These are phyloP conservation scores for Claviceps humidiphila DNA, from an alignment of 2,329 filamentous ascomycete genomes.

Conservation along the genomic window DNA sequence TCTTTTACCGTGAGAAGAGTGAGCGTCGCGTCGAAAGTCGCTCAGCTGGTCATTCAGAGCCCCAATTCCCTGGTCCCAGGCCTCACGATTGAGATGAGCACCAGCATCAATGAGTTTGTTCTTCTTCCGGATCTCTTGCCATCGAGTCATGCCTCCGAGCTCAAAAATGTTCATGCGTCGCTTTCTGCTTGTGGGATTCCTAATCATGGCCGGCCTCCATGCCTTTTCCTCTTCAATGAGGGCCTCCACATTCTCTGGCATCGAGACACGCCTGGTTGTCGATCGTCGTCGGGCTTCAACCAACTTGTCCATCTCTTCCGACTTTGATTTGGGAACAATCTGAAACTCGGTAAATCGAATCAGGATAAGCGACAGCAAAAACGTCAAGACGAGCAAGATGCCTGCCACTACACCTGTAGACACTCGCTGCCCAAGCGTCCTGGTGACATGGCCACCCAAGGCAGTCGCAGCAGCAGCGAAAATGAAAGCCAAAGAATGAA, in stretches of 20 bases:
- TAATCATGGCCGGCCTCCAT: slow-evolving; percentile 59
- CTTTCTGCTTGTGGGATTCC: slow-evolving; percentile 55
- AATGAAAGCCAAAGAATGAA: slow-evolving; percentile 57
- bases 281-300: slow-evolving; percentile 36
- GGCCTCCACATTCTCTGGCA: slow-evolving; percentile 24
- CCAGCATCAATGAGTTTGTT: slow-evolving; percentile 42
- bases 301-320: slow-evolving; percentile 39
- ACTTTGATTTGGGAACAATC: slow-evolving; percentile 52
- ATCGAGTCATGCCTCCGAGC: slow-evolving; percentile 52
- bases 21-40: slow-evolving; percentile 20
- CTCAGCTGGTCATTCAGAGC: slow-evolving; percentile 25
- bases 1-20: slow-evolving; percentile 16
- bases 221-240: slow-evolving; percentile 39
- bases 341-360: slow-evolving; percentile 52
- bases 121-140: slow-evolving; percentile 56
- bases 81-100: slow-evolving; percentile 22
- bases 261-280: slow-evolving; percentile 29
- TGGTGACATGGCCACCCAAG: slow-evolving; percentile 53
- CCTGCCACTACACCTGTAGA: slow-evolving; percentile 56
- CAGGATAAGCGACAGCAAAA: slow-evolving; percentile 48
- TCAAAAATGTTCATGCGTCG: slow-evolving; percentile 61
- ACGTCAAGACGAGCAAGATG: slow-evolving; percentile 50
- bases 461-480: slow-evolving; percentile 56
- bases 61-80: slow-evolving; percentile 22
- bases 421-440: slow-evolving; percentile 51